phyloP scores from a whole-genome alignment of 2,329 filamentous ascomycete genomes.

The Drechslerella dactyloides region DNA sequence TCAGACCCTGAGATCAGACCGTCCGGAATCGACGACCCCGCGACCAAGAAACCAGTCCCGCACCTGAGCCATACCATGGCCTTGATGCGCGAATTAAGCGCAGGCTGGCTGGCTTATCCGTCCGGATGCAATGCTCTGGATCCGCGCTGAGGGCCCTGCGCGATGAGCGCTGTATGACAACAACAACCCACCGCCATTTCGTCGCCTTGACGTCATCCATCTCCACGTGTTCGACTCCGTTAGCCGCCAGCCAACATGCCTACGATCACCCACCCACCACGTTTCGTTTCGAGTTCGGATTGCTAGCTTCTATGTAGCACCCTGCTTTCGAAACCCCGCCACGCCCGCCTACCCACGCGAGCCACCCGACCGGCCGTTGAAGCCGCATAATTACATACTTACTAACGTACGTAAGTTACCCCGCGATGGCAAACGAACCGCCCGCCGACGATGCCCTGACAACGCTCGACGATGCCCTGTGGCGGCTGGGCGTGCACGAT shows the following conservation, averaged over 20 bases:
- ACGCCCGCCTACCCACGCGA: no score
- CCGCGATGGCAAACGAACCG: slow-evolving; percentile 9
- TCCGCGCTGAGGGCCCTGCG: not conserved
- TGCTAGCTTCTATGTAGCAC: no score
- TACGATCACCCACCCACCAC: not conserved
- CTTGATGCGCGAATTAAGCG: no score
- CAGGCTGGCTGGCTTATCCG: no score
- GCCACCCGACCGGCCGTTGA: no score
- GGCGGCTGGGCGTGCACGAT: slow-evolving; percentile 74
- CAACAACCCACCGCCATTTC: slow-evolving; percentile 27
- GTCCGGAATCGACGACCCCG: no score
- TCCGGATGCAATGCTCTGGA: no score
- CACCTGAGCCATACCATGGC: no score
- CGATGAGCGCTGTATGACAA: slow-evolving; percentile 29
- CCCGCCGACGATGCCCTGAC: not conserved
- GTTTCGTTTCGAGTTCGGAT: slow-evolving; percentile 2
- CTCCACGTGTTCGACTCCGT: slow-evolving; percentile 12
- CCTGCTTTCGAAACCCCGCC: no score
- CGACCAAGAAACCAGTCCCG: no score
- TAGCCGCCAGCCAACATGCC: not conserved
- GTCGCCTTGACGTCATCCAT: slow-evolving; percentile 43
- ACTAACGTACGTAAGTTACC: slow-evolving; percentile 8
- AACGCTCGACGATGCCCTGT: slow-evolving; percentile 57
- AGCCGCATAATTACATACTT: not conserved
- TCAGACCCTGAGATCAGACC: not conserved